Evolutionary conservation across 805 yeast species (phyloP), one percentile per base, ranked within the genome.

Genomic region (Ogataea zsoltii): DNA sequence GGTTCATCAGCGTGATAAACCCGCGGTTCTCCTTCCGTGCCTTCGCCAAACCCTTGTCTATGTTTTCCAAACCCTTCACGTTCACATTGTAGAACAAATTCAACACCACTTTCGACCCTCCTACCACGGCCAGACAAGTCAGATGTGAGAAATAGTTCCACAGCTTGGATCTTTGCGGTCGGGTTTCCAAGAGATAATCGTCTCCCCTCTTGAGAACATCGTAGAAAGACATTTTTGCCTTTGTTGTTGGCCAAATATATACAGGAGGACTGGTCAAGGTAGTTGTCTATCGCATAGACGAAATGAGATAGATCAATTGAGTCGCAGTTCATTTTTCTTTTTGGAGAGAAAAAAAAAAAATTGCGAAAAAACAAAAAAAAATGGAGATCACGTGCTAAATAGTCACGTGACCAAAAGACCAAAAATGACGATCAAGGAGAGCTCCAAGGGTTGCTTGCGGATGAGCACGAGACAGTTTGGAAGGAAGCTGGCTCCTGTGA

Each of bases 1-100:
- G 97, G 63, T 91, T 91, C 96, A 89, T 88, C 13, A 88, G 76
- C 0, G 98, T 92, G 50, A 92, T 55, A 1, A 92, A 63, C 0
- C 94, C 85, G 36, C 97, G 69, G 48, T 85, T 80, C 56, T 90
- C 92, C 1, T 56, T 53, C 38, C 83, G 67, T 0, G 94, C 82
- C 49, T 74, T 74, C n/a, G 72, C 71, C 33, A 87, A 59, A 0
- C 92, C 94, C 12, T 58, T 65, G 42, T 83, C 86, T 14, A 92
- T 67, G 49, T 76, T 79, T 4, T 86, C 85, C 11, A 83, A 62
- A 38, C 88, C 79, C 46, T 76, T 72, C 11, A 88, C 68, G 33
- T 74, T 64, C 2, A 91, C 87, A 19, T 80, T 75, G 65, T 89
- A 90, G 42, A 82, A 72, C 1, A 80, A 58, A 44, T 78, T 74